Conservation (phyloP, 1,284 basidiomycete genomes). For the Malassezia psittaci region DNA sequence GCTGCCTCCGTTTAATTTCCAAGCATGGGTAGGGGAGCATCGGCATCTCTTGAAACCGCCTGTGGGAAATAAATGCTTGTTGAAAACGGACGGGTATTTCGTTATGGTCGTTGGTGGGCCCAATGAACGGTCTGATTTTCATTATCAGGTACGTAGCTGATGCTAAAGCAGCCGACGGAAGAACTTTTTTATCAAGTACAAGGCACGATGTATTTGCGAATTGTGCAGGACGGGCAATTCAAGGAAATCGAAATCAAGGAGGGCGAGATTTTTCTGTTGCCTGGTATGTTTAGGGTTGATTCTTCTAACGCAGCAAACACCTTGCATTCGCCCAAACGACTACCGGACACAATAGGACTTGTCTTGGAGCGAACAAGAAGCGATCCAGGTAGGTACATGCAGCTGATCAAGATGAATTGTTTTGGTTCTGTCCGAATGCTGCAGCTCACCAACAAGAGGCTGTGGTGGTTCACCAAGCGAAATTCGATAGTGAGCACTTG, state of each 20-base stretch:
- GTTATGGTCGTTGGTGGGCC: conserved; percentile 46
- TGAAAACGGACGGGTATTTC: conserved; percentile 36
- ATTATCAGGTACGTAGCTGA: conserved; percentile 20
- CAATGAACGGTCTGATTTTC: conserved; percentile 42
- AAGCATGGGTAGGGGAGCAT: conserved; percentile 46
- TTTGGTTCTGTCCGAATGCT: conserved; percentile 79
- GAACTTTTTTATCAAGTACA: conserved; percentile 46
- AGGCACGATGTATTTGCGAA: conserved; percentile 67
- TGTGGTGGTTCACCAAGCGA: conserved; percentile 72
- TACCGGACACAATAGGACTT: conserved; percentile 80
- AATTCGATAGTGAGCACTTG: conserved; percentile 80
- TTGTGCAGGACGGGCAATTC: conserved; percentile 68
- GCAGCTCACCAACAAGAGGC: conserved; percentile 57
- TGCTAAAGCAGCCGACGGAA: conserved; percentile 28
- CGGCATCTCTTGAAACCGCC: conserved; percentile 43
- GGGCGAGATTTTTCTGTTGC: conserved; percentile 85
- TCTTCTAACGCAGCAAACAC: conserved; percentile 56
- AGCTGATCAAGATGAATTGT: conserved; percentile 59
- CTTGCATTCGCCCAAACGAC: conserved; percentile 87
- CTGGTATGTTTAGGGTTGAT: conserved; percentile 42
- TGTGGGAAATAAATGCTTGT: conserved; percentile 47
- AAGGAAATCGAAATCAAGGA: conserved; percentile 79
- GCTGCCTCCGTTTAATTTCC: conserved; percentile 43
- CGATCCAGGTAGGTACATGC: conserved; percentile 39
- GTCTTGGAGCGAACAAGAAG: conserved; percentile 76